A percentile compares a stretch with the other conserved stretches of the same genome.
phyloP scores from a whole-genome alignment of 2,329 filamentous ascomycete genomes.

The Apiospora koreana region DNA sequence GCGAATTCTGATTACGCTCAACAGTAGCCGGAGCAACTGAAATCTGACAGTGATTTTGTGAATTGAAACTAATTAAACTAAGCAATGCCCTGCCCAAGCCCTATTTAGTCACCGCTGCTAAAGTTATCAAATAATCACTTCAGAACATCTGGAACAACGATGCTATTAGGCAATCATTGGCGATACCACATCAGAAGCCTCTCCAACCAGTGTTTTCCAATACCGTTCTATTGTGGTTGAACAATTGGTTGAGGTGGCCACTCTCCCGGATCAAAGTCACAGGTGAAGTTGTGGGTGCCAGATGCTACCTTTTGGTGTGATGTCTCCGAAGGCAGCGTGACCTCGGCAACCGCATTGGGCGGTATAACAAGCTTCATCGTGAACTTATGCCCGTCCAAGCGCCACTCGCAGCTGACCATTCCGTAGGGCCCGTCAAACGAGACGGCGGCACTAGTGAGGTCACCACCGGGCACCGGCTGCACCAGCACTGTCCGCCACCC shows the following conservation, averaged over 20 bases:
- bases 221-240: not conserved
- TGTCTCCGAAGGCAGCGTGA: not conserved
- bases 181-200: too few species aligned
- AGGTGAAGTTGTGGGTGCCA: not conserved
- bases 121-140: too few species aligned
- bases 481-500: slow-evolving; percentile 20
- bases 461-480: slow-evolving; percentile 10
- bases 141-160: too few species aligned
- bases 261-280: not conserved
- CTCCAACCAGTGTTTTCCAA: not conserved
- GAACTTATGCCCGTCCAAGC: not conserved
- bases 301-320: not conserved
- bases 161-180: too few species aligned
- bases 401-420: not conserved
- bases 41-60: too few species aligned
- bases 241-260: not conserved
- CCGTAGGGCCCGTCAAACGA: slow-evolving; percentile 12
- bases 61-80: too few species aligned
- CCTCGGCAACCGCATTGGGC: not conserved
- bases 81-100: too few species aligned
- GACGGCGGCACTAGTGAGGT: slow-evolving; percentile 3
- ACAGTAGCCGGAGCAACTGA: too few species aligned
- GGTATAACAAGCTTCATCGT: not conserved
- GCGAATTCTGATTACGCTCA: too few species aligned
- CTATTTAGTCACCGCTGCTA: too few species aligned